Conservation (phyloP, 2,329 filamentous ascomycete species). For the Myriosclerotinia curreyana region DNA sequence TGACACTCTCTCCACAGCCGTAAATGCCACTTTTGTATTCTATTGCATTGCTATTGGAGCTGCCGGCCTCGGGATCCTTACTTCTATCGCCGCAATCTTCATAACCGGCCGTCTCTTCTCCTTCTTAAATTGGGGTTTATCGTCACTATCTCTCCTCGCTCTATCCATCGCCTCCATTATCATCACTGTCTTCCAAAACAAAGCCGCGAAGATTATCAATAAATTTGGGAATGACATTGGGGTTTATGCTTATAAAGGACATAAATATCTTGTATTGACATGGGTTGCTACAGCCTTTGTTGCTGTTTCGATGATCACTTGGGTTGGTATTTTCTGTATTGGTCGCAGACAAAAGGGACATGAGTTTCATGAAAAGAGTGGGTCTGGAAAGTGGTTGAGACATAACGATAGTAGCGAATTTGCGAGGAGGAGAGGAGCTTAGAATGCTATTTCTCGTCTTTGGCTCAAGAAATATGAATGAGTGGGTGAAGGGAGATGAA, state of each 20-base stretch:
- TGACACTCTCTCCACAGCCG: conserved; percentile 48
- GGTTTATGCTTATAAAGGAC: conserved; percentile 44
- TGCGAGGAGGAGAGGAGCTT: conserved; percentile 12
- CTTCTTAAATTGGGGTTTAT: conserved; percentile 49
- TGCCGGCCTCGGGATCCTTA: conserved; percentile 49
- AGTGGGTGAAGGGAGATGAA: neutral
- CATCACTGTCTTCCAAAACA: conserved; percentile 58
- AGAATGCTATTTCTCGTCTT: neutral
- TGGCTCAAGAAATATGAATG: neutral
- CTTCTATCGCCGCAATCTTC: conserved; percentile 47
- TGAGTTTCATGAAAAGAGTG: conserved; percentile 35
- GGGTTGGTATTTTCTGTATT: conserved; percentile 36
- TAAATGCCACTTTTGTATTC: conserved; percentile 54
- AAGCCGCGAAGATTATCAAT: conserved; percentile 50
- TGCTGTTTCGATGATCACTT: conserved; percentile 39
- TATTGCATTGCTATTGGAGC: conserved; percentile 57
- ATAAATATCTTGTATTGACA: conserved; percentile 55
- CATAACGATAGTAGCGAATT: conserved; percentile 12
- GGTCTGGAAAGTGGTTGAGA: neutral
- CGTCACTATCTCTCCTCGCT: conserved; percentile 48
- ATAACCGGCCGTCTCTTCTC: conserved; percentile 44
- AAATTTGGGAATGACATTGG: conserved; percentile 38
- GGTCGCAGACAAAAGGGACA: conserved; percentile 28
- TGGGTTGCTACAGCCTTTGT: conserved; percentile 54
- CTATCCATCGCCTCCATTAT: conserved; percentile 74